Evolutionary conservation across 768 basidiomycete species (phyloP), one percentile per base, ranked within the genome.

Genomic region (Boletus coccyginus): DNA sequence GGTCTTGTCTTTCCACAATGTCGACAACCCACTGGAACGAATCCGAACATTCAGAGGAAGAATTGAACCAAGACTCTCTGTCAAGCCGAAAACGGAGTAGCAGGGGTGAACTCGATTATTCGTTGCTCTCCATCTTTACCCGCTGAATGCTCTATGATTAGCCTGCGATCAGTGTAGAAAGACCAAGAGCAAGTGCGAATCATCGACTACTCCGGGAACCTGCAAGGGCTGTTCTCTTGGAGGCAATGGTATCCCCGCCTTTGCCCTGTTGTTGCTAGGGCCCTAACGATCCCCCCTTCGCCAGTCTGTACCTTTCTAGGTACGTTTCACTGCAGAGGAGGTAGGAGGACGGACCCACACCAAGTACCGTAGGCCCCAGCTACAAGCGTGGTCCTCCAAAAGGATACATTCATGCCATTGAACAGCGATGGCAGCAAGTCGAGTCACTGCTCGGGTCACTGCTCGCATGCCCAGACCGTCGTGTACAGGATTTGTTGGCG

Each of bases 351-450:
- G 27, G 46, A 14, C 40, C n/a, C 31, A 51, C 3, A 56, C 24
- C 39, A 52, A 54, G 41, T 53, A 49, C 32, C 44, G 14, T 52
- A 90, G 89, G 86, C 44, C 88, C 88, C 0, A 89, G 86, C 65
- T 87, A 87, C 69, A 89, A 88, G 66, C 86, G 92, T 10, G 92
- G 92, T 11, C 89, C 89, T 11, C 90, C 90, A 7, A 92, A 92
- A 66, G 93, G 93, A 19, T 95, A 95, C 69, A 94, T 95, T 48
- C 90, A 94, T 69, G 92, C 92, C 39, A 93, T 95, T 50, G 93
- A 95, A 73, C 88, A 90, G 56, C 74, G 92, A 64, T 89, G 93
- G 85, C 93, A 95, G 63, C 90, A 94, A 67, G 89, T 94, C 63
- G 94, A 95, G 71, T 89, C 92, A 13, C 74, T 95, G n/a, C 78